Evolutionary conservation across 2,329 filamentous ascomycete genomes (phyloP).

Genomic region (Fusarium chuoi): DNA sequence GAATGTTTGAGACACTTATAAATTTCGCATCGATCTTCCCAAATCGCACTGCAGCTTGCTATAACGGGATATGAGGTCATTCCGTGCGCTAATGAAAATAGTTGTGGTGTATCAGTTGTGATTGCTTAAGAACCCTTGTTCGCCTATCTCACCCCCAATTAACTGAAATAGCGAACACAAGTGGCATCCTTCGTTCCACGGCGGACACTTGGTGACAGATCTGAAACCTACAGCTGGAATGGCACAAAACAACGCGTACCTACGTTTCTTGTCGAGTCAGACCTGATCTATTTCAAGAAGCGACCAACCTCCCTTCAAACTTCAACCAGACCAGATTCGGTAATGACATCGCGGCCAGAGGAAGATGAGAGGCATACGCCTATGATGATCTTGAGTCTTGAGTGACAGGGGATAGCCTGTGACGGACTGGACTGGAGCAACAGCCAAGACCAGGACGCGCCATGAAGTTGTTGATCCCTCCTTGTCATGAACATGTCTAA

Average conservation of each 20-base stretch:
- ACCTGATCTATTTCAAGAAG: not conserved
- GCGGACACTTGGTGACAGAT: not conserved
- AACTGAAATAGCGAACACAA: not conserved
- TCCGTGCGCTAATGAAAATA: not conserved
- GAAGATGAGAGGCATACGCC: not conserved
- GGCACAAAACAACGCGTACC: not conserved
- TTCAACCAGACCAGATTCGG: not conserved
- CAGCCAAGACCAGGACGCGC: not conserved
- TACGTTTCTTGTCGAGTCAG: conserved; percentile 4
- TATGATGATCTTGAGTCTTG: not conserved
- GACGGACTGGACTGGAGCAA: not conserved
- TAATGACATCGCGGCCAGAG: conserved; percentile 2
- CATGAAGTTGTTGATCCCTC: not conserved
- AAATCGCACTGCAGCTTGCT: not conserved
- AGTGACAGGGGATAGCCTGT: not conserved
- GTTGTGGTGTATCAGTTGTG: not conserved
- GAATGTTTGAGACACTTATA: not conserved
- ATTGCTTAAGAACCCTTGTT: conserved; percentile 7
- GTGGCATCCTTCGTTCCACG: not conserved
- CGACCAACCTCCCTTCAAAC: not conserved
- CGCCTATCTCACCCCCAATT: not conserved
- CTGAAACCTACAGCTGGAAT: not conserved
- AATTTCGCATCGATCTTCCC: not conserved
- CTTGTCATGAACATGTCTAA: not conserved
- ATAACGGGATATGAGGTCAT: conserved; percentile 18